A percentile compares a stretch with the other conserved stretches of the same genome.
Conservation (phyloP, 2,329 filamentous ascomycete genomes). For the Talaromyces sp. region DNA sequence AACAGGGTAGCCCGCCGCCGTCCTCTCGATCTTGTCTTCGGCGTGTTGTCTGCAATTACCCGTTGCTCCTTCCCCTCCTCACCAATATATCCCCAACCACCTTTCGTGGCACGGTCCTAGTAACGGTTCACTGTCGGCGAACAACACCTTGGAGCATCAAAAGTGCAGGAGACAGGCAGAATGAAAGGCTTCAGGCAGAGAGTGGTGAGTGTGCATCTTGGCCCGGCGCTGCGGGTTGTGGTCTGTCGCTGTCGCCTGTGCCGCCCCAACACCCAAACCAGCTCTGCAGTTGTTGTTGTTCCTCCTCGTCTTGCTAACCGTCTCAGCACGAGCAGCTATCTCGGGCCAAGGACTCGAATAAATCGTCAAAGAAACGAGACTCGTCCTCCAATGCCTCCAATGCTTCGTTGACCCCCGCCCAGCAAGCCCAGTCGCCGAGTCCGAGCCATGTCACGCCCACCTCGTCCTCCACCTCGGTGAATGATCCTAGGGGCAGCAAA, state of each 20-base stretch:
- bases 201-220: constrained; percentile 65
- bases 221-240: not conserved
- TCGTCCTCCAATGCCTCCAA: constrained; percentile 60
- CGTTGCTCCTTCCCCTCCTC: constrained; percentile 14
- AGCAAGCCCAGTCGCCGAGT: constrained; percentile 50
- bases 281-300: not conserved
- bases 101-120: constrained; percentile 15
- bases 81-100: constrained; percentile 10
- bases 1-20: constrained; percentile 13
- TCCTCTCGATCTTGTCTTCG: constrained; percentile 13
- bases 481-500: constrained; percentile 79
- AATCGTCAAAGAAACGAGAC: constrained; percentile 67
- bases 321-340: constrained; percentile 75
- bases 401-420: constrained; percentile 38
- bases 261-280: constrained; percentile 9
- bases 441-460: constrained; percentile 70
- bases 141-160: constrained; percentile 17
- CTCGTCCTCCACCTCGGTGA: constrained; percentile 81
- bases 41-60: constrained; percentile 1
- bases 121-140: constrained; percentile 31
- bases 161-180: constrained; percentile 35
- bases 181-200: constrained; percentile 98
- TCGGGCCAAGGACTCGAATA: constrained; percentile 79
- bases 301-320: constrained; percentile 37
- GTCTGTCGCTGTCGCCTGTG: not conserved